Base-by-base conservation (phyloP, 1,284 basidiomycete genomes). In the Papiliotrema flavescens region DNA sequence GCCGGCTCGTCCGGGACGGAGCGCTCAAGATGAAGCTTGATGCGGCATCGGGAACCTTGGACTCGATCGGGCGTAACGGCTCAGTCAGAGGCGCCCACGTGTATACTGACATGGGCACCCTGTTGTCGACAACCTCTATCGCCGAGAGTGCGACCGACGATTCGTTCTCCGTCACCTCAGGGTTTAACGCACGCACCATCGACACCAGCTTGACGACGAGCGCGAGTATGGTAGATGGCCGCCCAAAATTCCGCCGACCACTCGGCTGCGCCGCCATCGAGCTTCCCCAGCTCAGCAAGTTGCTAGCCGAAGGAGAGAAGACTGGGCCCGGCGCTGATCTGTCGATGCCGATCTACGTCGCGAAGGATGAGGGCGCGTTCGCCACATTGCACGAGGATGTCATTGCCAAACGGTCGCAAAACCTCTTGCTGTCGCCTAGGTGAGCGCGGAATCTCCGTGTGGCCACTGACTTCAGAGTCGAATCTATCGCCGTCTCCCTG, bases 311-410 rank as follows among this genome's bases (percentile, higher is more conserved):
- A 1, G 63, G 74, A 14, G 85, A 87, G 59, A 78, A 83, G 1
- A 11, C 28, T 32, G 28, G 28, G 6, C 28, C 11, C 6, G 81
- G 83, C 17, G 81, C 81, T 51, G 92, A 96, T 68, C 82, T 90
- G 64, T 83, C 83, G 2, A 93, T 98, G 87, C 89, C 89, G 0
- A 96, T 98, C 57, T 95, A 85, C 64, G 82, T 87, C 0, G 89
- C 95, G 0, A 81, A 81, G 8, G 89, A 89, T 65, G 95, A 98
- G 72, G 82, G 84, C 1, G 82, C 85, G 19, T 97, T 96, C 71
- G 90, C 90, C 7, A 95, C 89, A 77, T 80, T 98, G 41, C 95
- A 98, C 74, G 91, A 97, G 75, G 92, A 93, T 72, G 90, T 98
- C 71, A 89, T 98, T 59, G 85, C 84, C 19, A 83, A 83, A 56